phyloP scores from a whole-genome alignment of 768 basidiomycete genomes.

The Naganishia vishniacii region DNA sequence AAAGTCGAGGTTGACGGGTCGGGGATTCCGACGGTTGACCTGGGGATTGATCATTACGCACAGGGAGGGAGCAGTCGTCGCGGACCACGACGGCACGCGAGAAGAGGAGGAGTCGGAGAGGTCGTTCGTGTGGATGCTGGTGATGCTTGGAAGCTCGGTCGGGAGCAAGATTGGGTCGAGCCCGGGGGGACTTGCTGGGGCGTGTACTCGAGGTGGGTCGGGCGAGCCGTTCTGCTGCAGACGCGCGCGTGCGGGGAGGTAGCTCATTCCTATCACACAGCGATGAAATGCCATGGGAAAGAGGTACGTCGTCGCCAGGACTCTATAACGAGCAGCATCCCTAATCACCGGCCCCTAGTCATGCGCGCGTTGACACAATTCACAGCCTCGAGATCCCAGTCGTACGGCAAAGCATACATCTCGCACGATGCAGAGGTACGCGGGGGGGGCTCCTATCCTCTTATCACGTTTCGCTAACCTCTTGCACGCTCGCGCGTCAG shows the following conservation, averaged over 20 bases:
- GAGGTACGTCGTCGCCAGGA: neutral
- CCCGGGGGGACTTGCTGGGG: neutral
- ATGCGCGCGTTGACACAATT: slow-evolving; percentile 4
- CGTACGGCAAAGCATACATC: slow-evolving; percentile 7
- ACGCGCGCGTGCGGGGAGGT: too few relatives aligned
- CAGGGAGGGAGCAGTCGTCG: neutral
- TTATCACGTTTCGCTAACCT: neutral
- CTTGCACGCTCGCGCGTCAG: neutral
- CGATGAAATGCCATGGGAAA: neutral
- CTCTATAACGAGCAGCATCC: neutral
- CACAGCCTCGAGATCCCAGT: neutral
- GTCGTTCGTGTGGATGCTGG: neutral
- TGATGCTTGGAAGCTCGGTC: slow-evolving; percentile 5
- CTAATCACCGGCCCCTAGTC: neutral
- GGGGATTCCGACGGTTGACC: neutral
- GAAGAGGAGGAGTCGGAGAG: neutral
- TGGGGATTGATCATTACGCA: neutral
- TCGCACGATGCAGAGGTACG: slow-evolving; percentile 11
- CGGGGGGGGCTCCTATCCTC: too few relatives aligned
- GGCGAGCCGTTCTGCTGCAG: neutral
- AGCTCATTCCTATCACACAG: too few relatives aligned
- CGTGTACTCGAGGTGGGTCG: neutral
- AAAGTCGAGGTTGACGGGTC: neutral
- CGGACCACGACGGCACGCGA: neutral
- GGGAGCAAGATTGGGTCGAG: neutral